Evolutionary conservation across 2,329 filamentous ascomycete species (phyloP).

Genomic region (Plenodomus lindquistii): DNA sequence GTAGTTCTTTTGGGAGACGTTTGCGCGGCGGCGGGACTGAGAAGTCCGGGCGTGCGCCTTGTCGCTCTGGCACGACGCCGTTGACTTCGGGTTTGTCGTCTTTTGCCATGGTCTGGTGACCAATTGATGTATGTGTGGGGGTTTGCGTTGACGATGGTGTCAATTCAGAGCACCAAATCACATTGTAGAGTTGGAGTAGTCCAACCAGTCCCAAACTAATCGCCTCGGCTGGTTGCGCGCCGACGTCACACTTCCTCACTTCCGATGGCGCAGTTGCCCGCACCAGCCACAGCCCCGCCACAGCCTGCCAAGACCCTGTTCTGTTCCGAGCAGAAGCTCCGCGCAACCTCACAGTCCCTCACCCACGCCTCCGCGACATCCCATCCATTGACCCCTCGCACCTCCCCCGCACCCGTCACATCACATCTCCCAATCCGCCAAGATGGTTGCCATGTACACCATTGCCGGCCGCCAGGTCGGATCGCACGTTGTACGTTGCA

Average conservation of each 20-base stretch:
- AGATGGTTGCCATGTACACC: constrained; percentile 58
- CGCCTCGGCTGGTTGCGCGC: no score
- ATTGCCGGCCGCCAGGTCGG: constrained; percentile 58
- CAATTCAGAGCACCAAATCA: no score
- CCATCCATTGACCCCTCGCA: constrained; percentile 39
- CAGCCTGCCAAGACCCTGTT: constrained; percentile 17
- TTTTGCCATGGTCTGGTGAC: constrained; percentile 40
- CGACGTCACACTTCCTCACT: no score
- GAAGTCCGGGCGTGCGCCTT: constrained; percentile 53
- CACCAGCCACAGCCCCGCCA: constrained; percentile 7
- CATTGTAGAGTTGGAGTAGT: no score
- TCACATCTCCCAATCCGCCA: constrained; percentile 28
- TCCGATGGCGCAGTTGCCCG: background rate
- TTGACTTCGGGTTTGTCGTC: constrained; percentile 38
- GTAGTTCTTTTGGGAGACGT: constrained; percentile 58
- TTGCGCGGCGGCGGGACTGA: constrained; percentile 53
- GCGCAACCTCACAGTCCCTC: constrained; percentile 13
- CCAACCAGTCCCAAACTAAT: no score
- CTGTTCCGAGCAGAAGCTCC: constrained; percentile 23
- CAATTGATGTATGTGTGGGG: no score
- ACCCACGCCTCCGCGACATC: constrained; percentile 11
- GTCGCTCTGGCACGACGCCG: constrained; percentile 48
- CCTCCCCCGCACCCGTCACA: constrained; percentile 18
- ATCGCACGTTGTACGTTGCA: constrained; percentile 55
- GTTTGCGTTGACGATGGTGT: no score